These are phyloP conservation scores for Penicillium sp. DNA, from an alignment of 2,329 filamentous ascomycete genomes.

Conservation along the genomic window DNA sequence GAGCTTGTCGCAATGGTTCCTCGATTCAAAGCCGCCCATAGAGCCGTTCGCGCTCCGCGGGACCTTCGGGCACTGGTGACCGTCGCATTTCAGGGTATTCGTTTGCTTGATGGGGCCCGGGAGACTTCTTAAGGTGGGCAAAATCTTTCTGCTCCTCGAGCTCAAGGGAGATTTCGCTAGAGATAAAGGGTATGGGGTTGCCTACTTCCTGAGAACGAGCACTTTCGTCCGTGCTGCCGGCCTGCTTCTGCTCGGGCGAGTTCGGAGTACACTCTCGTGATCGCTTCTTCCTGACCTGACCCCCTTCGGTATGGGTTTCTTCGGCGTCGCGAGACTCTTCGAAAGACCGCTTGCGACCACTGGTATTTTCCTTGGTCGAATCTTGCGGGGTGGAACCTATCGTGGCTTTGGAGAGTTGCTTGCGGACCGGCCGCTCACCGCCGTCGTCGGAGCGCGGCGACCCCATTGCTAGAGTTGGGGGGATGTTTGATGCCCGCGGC, in stretches of 20 bases:
- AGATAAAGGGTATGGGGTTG: not conserved
- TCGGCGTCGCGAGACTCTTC: constrained; percentile 31
- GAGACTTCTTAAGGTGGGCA: not conserved
- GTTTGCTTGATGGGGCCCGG: not conserved
- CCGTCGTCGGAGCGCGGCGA: constrained; percentile 28
- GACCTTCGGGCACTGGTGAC: not conserved
- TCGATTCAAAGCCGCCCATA: not conserved
- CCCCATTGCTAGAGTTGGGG: not conserved
- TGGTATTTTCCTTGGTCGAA: constrained; percentile 22
- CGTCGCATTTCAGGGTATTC: not conserved
- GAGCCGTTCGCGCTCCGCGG: not conserved
- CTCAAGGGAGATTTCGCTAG: not conserved
- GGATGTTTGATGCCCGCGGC: constrained; percentile 5
- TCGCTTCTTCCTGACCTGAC: constrained; percentile 39
- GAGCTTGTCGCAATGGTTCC: not conserved
- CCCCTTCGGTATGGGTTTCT: constrained; percentile 28
- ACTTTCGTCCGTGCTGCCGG: constrained; percentile 7
- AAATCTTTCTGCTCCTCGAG: not conserved
- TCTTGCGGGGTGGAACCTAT: constrained; percentile 45
- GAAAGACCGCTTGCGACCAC: constrained; percentile 37
- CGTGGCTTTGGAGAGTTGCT: constrained; percentile 62
- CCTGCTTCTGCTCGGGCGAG: constrained; percentile 1
- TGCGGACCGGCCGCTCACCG: constrained; percentile 57
- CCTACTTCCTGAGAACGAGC: constrained; percentile 10
- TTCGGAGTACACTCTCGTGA: constrained; percentile 41